Evolutionary conservation across 2,329 filamentous ascomycete species (phyloP).

Genomic region (Dothidotthia symphoricarpi): DNA sequence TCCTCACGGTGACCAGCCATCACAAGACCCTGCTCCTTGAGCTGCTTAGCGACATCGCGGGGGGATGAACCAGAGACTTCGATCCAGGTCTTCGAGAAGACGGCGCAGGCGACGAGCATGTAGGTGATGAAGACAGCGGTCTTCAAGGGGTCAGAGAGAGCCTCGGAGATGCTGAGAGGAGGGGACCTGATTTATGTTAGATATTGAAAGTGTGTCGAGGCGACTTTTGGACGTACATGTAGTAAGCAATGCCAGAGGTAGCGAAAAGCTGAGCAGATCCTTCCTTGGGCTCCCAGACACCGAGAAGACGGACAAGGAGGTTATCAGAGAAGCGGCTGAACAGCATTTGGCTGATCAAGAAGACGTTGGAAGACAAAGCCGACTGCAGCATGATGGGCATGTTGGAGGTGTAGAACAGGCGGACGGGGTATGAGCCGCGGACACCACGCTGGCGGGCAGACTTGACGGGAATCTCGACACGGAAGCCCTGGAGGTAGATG

Average conservation of each 20-base stretch:
- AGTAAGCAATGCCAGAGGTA: constrained; percentile 92
- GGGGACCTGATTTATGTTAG: constrained; percentile 59
- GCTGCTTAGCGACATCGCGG: constrained; percentile 97
- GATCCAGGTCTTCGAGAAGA: constrained; percentile 99
- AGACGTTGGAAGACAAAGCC: constrained; percentile 96
- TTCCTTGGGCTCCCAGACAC: constrained; percentile 97
- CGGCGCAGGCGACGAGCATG: constrained; percentile 95
- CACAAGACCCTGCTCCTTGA: constrained; percentile 98
- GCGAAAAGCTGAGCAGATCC: constrained; percentile 94
- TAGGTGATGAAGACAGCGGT: constrained; percentile 93
- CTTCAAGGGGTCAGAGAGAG: constrained; percentile 94
- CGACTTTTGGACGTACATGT: constrained; percentile 63
- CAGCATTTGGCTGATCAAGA: constrained; percentile 98
- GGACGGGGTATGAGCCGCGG: constrained; percentile 95
- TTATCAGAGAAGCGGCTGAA: constrained; percentile 99
- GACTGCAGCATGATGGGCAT: constrained; percentile 99
- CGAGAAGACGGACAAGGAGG: constrained; percentile 93
- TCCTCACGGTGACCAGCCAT: constrained; percentile 99
- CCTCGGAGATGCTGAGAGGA: constrained; percentile 95
- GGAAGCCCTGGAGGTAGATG: constrained; percentile 99
- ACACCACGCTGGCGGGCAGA: constrained; percentile 98
- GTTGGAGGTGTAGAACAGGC: constrained; percentile 99
- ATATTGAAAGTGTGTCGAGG: not conserved
- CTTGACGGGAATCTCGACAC: constrained; percentile 99
- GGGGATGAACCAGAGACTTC: constrained; percentile 98